Conservation (phyloP, 768 basidiomycete species). For the Chalciporus piperatus region DNA sequence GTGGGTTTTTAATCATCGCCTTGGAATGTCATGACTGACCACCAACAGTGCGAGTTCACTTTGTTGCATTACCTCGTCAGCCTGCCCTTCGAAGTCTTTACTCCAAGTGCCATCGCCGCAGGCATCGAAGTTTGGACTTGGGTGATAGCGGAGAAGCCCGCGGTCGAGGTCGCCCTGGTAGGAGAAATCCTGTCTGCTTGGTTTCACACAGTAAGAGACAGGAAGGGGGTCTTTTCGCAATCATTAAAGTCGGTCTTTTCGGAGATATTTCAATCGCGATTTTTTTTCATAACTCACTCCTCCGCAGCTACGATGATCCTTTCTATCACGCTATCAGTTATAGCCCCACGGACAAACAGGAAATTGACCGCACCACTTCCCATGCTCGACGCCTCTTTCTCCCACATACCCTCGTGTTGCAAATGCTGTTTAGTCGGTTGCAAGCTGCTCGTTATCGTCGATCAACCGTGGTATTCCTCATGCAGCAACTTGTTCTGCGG, state of each 20-base stretch:
- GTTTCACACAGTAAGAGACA: slow-evolving; percentile 73
- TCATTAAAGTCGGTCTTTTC: slow-evolving; percentile 64
- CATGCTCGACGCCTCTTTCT: slow-evolving; percentile 73
- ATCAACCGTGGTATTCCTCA: slow-evolving; percentile 78
- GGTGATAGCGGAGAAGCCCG: slow-evolving; percentile 84
- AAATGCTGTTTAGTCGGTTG: slow-evolving; percentile 87
- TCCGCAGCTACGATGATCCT: slow-evolving; percentile 78
- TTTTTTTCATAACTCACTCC: slow-evolving; percentile 4
- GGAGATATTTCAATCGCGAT: background rate
- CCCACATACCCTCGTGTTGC: slow-evolving; percentile 81
- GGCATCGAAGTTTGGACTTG: slow-evolving; percentile 97
- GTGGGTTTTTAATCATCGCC: slow-evolving; percentile 33
- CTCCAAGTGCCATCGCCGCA: slow-evolving; percentile 78
- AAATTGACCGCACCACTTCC: slow-evolving; percentile 68
- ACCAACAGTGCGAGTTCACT: slow-evolving; percentile 74
- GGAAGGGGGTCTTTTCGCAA: slow-evolving; percentile 81
- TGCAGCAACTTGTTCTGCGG: slow-evolving; percentile 82
- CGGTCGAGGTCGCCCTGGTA: slow-evolving; percentile 80
- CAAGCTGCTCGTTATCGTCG: slow-evolving; percentile 91
- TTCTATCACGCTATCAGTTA: slow-evolving; percentile 85
- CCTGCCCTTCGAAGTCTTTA: slow-evolving; percentile 87
- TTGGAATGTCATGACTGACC: slow-evolving; percentile 2
- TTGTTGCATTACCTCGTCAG: slow-evolving; percentile 84
- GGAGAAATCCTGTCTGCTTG: slow-evolving; percentile 85
- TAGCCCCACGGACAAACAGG: slow-evolving; percentile 84